phyloP scores from a whole-genome alignment of 495 filamentous ascomycete species.

The Penicillium lagena region DNA sequence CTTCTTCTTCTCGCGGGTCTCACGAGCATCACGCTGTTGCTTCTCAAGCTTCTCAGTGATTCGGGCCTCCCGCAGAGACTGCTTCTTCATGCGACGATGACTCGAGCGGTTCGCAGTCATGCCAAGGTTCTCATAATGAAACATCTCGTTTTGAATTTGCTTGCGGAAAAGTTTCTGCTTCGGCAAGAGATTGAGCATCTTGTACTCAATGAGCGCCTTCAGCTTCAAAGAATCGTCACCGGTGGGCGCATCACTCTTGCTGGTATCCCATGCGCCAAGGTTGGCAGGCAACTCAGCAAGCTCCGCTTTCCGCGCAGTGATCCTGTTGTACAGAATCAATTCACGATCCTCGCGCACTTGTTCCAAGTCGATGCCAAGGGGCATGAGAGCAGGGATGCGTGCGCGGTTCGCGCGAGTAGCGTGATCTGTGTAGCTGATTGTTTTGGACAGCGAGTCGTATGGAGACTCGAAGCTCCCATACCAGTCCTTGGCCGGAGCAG shows the following conservation, averaged over 20 bases:
- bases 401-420: constrained; percentile 60
- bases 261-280: constrained; percentile 74
- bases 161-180: constrained; percentile 84
- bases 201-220: constrained; percentile 88
- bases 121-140: constrained; percentile 87
- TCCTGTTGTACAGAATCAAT: constrained; percentile 80
- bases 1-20: constrained; percentile 92
- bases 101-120: constrained; percentile 87
- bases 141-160: constrained; percentile 79
- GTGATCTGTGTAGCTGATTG: constrained; percentile 77
- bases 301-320: constrained; percentile 73
- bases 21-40: constrained; percentile 91
- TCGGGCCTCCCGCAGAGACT: constrained; percentile 88
- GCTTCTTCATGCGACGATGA: constrained; percentile 94
- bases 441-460: constrained; percentile 47
- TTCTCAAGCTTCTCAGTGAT: constrained; percentile 98
- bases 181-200: constrained; percentile 70
- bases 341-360: constrained; percentile 79
- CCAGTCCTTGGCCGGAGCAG: constrained; percentile 28
- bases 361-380: constrained; percentile 72
- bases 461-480: constrained; percentile 65
- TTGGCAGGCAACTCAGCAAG: constrained; percentile 77
- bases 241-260: constrained; percentile 59
- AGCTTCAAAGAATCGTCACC: constrained; percentile 79
- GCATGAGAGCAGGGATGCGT: constrained; percentile 80